Conservation (phyloP, 2,329 filamentous ascomycete species). For the Cladosporium sphaerospermum region DNA sequence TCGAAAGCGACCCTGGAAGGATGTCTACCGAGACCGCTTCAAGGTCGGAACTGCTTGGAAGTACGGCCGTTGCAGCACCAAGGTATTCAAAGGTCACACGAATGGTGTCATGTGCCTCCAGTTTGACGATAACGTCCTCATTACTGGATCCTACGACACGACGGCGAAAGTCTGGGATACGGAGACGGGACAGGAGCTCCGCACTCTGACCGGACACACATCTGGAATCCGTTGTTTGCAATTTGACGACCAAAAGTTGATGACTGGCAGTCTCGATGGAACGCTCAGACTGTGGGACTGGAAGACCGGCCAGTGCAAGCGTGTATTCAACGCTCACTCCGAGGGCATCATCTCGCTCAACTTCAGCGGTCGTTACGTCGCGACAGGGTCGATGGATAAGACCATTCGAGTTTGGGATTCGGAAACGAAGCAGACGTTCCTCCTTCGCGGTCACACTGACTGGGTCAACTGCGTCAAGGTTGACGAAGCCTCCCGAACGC, state of each 20-base stretch:
- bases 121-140: conserved; percentile 83
- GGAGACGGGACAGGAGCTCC: conserved; percentile 75
- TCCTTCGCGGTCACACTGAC: conserved; percentile 76
- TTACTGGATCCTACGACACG: conserved; percentile 89
- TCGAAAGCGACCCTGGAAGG: conserved; percentile 75
- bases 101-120: conserved; percentile 79
- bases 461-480: conserved; percentile 97
- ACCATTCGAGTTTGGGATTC: conserved; percentile 93
- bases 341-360: conserved; percentile 82
- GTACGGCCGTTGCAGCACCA: conserved; percentile 79
- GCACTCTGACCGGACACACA: conserved; percentile 78
- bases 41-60: conserved; percentile 98
- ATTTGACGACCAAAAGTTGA: conserved; percentile 86
- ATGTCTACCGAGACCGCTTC: conserved; percentile 91
- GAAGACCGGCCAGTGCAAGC: conserved; percentile 81
- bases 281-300: conserved; percentile 96
- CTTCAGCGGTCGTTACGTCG: conserved; percentile 77
- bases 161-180: conserved; percentile 97
- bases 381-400: conserved; percentile 82
- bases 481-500: conserved; percentile 63
- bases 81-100: conserved; percentile 75
- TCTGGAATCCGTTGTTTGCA: conserved; percentile 82
- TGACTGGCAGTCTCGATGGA: conserved; percentile 81
- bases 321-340: conserved; percentile 70
- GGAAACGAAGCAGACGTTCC: conserved; percentile 71